Evolutionary conservation across 73 alveolate genomes (phyloP), one percentile per base, ranked within the genome.

Genomic region (Stentor roeselii): DNA sequence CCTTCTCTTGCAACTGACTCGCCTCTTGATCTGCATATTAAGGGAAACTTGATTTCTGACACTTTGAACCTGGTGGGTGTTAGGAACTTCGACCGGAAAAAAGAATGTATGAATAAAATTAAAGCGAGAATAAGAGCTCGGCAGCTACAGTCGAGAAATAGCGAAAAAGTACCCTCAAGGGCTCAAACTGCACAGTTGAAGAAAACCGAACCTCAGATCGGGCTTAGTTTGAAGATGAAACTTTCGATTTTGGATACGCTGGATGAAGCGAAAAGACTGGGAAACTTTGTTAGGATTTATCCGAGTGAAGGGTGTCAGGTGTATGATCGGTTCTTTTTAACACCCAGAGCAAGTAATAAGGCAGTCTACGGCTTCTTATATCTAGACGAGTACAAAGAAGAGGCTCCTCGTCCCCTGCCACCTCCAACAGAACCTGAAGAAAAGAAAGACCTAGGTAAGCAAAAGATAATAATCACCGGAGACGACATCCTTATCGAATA

Each of bases 1-100:
- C 99, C 99, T 4, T 92, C 98, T 40, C 87, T 97, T 32, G 86
- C 98, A 31, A 90, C 97, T 15, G 97, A 92, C 50, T 77, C 95
- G 0, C 97, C 97, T 14, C 82, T 92, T 42, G 97, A 92, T 85
- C 87, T 77, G 74, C 75, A 88, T 41, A 90, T 92, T 3, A 92
- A 92, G 75, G 89, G 82, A 77, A 88, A 83, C 75, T 60, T 92
- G 3, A 87, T 92, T 30, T 41, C 85, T 4, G 97, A 92, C 83
- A 75, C 95, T 27, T 78, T 92, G 14, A 89, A 76, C 30, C 41
- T 92, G 39, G 59, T 92, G 39, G 92, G 92, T 36, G 87, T 90
- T 3, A 78, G 90, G 75, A 30, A 14, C 34, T 76, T 21, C 34
- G 84, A 76, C 37, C 32, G 74, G 39, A 76, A 41, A 41, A 76